Percentiles rank a stretch among this genome's conserved stretches.
These are phyloP conservation scores for Logfia minima DNA, from an alignment of 129 eudicot genomes.

Conservation along the genomic window DNA sequence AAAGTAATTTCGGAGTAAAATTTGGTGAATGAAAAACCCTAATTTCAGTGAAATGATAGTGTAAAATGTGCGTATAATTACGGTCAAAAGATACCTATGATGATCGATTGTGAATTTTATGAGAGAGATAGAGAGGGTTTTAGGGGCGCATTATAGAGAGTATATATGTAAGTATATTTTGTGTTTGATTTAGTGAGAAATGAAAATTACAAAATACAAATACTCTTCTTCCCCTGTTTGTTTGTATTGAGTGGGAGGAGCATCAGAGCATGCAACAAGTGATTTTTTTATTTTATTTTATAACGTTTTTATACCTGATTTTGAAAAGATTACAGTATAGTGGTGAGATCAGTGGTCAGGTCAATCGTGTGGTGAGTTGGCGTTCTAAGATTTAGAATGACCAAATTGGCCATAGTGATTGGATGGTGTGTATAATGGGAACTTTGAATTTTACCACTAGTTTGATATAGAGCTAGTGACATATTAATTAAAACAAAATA, in stretches of 20 bases:
- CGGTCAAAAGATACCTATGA: constrained; percentile 10
- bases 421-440: neutral
- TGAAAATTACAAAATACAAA: neutral
- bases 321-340: too few species aligned
- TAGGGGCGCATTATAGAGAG: neutral
- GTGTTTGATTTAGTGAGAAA: neutral
- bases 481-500: too few species aligned
- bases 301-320: too few species aligned
- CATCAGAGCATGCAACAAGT: constrained; percentile 21
- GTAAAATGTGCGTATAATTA: constrained; percentile 17
- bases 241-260: neutral
- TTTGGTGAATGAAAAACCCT: constrained; percentile 5
- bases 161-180: too few species aligned
- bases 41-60: constrained; percentile 22
- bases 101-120: constrained; percentile 23
- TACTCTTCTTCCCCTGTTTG: neutral
- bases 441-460: too few species aligned
- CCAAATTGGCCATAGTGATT: neutral
- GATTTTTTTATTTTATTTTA: too few species aligned
- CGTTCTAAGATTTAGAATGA: neutral
- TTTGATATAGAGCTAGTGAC: too few species aligned
- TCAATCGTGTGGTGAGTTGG: neutral
- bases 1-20: neutral
- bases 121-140: constrained; percentile 24
- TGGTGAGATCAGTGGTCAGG: too few species aligned